Evolutionary conservation across 116 monocot species (phyloP), one percentile per base, ranked within the genome.

Genomic region (Trichopus zeylanicus): DNA sequence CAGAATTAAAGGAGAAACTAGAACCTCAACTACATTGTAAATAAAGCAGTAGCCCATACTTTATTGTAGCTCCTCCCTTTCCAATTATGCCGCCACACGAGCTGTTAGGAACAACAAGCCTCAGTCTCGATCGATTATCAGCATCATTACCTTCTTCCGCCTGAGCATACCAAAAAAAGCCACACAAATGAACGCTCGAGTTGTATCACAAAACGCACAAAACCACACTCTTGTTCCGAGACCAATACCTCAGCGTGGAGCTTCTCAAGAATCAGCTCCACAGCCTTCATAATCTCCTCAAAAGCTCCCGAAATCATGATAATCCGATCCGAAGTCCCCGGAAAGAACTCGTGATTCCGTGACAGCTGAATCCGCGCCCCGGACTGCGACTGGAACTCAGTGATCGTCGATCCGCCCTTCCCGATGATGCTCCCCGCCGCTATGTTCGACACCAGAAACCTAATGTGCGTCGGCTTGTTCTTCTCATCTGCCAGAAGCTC

Each of bases 51-150:
- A 49, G 22, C 5, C 9, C 8, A 24, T 89, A 97, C 91, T 98
- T 98, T 65, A 98, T 98, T 9, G 79, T 98, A 16, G 79, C 58
- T 29, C 98, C 98, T 62, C 87, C 98, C 75, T 91, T 98, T 54
- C 98, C 98, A 76, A 98, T 98, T 66, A 98, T 91, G 48, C 81
- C 87, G 26, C 98, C 98, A 70, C 98, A 98, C 42, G 87, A 91
- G 64, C 75, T 82, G 53, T 98, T 98, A 26, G 98, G 91, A 52
- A 98, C 91, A 65, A 98, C 42, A 21, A 98, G 70, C 63, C 88
- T 91, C 34, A 87, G 56, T 79, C 80, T 98, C 27, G 78, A 68
- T 69, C 70, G 75, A 66, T 60, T 62, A 56, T 98, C 98, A 61
- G 16, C 53, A 60, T 91, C 91, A 73, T 64, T 69, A 65, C 29